Evolutionary conservation across 1,139 yeast species (phyloP).

Genomic region (Sugiyamaella sp.): DNA sequence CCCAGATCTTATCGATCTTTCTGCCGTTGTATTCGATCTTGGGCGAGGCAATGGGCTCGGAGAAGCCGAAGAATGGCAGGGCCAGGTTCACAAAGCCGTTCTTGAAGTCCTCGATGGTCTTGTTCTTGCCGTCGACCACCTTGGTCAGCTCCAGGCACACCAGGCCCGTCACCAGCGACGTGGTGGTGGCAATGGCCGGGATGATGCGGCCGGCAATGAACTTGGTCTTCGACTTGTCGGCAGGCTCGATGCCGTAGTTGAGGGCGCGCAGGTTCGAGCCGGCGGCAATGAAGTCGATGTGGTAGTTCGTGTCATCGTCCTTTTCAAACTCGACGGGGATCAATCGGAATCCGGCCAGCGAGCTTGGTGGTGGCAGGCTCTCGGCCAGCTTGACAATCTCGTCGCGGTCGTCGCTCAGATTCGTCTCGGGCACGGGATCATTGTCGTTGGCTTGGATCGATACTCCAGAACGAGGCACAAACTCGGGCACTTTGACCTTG

Average conservation of each 20-base stretch:
- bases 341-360: conserved; percentile 86
- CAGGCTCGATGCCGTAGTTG: conserved; percentile 70
- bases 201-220: conserved; percentile 87
- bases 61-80: conserved; percentile 93
- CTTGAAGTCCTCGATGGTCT: conserved; percentile 82
- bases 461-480: conserved; percentile 73
- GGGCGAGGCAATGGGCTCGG: conserved; percentile 90
- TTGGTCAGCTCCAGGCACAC: conserved; percentile 91
- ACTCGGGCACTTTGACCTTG: conserved; percentile 61
- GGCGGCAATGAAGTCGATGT: conserved; percentile 94
- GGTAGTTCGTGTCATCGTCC: conserved; percentile 96
- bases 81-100: conserved; percentile 95
- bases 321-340: conserved; percentile 92
- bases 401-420: conserved; percentile 58
- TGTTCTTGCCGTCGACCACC: conserved; percentile 69
- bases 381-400: conserved; percentile 58
- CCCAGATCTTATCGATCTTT: conserved; percentile 93
- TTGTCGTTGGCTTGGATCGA: conserved; percentile 84
- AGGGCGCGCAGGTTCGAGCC: conserved; percentile 95
- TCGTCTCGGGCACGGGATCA: conserved; percentile 40
- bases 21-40: conserved; percentile 75
- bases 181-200: conserved; percentile 98
- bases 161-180: conserved; percentile 93
- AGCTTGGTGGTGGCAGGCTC: conserved; percentile 83
- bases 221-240: conserved; percentile 71